These are phyloP conservation scores for Setaria viridis DNA, from an alignment of 202 grass and related monocot species.

Conservation along the genomic window DNA sequence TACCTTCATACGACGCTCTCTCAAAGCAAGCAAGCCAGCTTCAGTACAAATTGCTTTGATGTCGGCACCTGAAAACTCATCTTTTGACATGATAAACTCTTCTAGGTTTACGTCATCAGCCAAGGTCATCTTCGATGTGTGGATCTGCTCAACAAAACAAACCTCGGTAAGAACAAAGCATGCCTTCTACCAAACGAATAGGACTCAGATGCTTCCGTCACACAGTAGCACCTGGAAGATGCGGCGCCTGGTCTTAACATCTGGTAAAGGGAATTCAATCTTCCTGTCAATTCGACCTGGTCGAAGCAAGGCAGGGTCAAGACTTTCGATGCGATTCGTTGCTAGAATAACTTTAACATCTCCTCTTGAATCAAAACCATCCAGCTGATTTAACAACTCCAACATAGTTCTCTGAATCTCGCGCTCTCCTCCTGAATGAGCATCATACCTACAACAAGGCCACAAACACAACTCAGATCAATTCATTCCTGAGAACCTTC, in stretches of 20 bases:
- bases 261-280: slow-evolving; percentile 93
- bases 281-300: slow-evolving; percentile 91
- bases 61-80: slow-evolving; percentile 95
- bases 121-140: slow-evolving; percentile 91
- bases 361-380: slow-evolving; percentile 97
- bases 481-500: neutral
- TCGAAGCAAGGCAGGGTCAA: slow-evolving; percentile 88
- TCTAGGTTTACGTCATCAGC: slow-evolving; percentile 94
- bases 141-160: slow-evolving; percentile 61
- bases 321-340: slow-evolving; percentile 92
- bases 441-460: slow-evolving; percentile 80
- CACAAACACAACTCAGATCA: slow-evolving; percentile 23
- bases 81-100: slow-evolving; percentile 95
- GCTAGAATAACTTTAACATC: slow-evolving; percentile 99
- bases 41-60: slow-evolving; percentile 98
- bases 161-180: slow-evolving; percentile 22
- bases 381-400: slow-evolving; percentile 91
- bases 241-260: slow-evolving; percentile 85
- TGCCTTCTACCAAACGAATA: neutral
- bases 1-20: slow-evolving; percentile 93
- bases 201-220: neutral
- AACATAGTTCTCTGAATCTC: slow-evolving; percentile 98
- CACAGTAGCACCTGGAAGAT: slow-evolving; percentile 74
- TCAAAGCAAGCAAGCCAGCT: slow-evolving; percentile 94
- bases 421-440: slow-evolving; percentile 94